These are phyloP conservation scores for Ganoderma resinaceum DNA, from an alignment of 1,284 basidiomycete genomes.

Conservation along the genomic window DNA sequence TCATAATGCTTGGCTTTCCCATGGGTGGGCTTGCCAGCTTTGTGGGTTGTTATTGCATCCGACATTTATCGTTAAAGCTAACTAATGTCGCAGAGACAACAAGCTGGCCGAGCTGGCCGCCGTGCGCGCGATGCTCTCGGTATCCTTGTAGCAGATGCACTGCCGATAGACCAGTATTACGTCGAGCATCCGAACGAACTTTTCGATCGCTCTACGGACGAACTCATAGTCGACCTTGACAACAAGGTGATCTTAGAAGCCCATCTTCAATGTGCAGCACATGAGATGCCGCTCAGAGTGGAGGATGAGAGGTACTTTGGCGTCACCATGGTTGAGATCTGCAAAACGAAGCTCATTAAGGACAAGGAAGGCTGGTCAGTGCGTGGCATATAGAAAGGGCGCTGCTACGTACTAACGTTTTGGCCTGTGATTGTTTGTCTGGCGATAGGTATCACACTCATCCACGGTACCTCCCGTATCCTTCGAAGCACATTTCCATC, in stretches of 20 bases:
- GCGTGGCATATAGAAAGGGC: neutral
- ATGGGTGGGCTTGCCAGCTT: constrained; percentile 75
- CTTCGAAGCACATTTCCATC: constrained; percentile 77
- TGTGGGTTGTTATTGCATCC: constrained; percentile 48
- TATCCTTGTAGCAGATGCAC: constrained; percentile 76
- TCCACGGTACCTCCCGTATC: constrained; percentile 80
- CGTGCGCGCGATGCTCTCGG: constrained; percentile 85
- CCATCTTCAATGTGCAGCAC: constrained; percentile 88
- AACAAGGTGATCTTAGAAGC: constrained; percentile 83
- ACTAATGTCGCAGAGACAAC: constrained; percentile 67
- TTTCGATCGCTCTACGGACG: constrained; percentile 67
- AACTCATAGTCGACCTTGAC: constrained; percentile 77
- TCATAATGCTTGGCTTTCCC: constrained; percentile 91
- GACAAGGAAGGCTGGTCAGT: constrained; percentile 78
- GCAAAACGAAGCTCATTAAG: constrained; percentile 58
- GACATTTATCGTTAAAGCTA: neutral
- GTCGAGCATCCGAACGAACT: constrained; percentile 75
- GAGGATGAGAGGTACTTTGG: constrained; percentile 84
- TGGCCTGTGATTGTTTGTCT: neutral
- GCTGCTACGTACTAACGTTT: neutral
- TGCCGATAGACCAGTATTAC: constrained; percentile 84
- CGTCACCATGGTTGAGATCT: constrained; percentile 59
- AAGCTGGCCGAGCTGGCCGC: constrained; percentile 89
- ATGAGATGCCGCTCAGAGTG: constrained; percentile 82
- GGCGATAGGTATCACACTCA: constrained; percentile 78